Evolutionary conservation across 345 rosid genomes (phyloP).

Genomic region (Camelina neglecta): DNA sequence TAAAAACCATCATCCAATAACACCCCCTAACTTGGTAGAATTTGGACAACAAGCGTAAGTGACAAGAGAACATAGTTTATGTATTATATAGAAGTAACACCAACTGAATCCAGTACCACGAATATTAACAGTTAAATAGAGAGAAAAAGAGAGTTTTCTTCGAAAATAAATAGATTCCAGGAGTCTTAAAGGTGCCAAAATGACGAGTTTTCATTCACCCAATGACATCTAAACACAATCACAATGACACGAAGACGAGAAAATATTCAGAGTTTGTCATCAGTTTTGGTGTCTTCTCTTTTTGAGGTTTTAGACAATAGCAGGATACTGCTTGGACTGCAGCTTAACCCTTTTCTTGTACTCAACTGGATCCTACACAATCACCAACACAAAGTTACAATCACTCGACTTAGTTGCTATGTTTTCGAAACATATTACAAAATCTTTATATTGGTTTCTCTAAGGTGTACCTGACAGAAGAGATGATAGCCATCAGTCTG

Average conservation of each 20-base stretch:
- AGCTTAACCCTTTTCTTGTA: conserved; percentile 86
- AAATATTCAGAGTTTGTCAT: conserved; percentile 39
- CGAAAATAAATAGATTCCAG: conserved; percentile 30
- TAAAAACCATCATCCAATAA: too few species aligned
- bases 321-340: conserved; percentile 92
- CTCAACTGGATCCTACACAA: conserved; percentile 70
- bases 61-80: conserved; percentile 4
- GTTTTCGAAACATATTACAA: conserved; percentile 5
- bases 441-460: background rate
- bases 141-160: conserved; percentile 14
- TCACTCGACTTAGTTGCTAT: conserved; percentile 6
- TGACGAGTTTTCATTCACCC: conserved; percentile 38
- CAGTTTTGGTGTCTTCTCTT: conserved; percentile 38
- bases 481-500: conserved; percentile 93
- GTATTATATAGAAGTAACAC: conserved; percentile 34
- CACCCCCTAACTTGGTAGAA: background rate
- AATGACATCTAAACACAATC: conserved; percentile 38
- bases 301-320: conserved; percentile 50
- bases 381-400: conserved; percentile 16
- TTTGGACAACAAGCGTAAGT: background rate
- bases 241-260: conserved; percentile 22
- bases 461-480: conserved; percentile 68
- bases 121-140: conserved; percentile 37
- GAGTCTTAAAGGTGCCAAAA: conserved; percentile 38
- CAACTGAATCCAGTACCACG: conserved; percentile 41